Conservation (phyloP, 2,329 filamentous ascomycete species). For the Botrytis paeoniae region DNA sequence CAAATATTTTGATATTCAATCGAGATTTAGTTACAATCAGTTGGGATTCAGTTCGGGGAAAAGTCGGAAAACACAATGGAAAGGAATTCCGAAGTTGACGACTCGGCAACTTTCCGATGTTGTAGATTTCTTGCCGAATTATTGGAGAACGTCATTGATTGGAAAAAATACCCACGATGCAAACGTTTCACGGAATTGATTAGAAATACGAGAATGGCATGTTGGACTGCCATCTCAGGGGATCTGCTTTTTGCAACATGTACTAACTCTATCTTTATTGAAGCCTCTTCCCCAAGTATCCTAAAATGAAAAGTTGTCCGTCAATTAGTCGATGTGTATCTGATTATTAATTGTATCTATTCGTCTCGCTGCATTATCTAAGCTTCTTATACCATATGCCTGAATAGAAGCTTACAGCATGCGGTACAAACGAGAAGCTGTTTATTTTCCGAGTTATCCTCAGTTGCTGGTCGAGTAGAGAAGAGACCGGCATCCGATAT, state of each 20-base stretch:
- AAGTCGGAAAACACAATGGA: background rate
- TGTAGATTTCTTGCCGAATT: background rate
- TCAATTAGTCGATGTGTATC: background rate
- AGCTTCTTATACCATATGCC: no score
- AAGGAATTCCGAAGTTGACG: background rate
- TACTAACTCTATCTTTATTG: background rate
- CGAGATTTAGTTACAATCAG: background rate
- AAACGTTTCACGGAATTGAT: background rate
- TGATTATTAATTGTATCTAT: background rate
- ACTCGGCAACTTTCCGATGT: constrained; percentile 2
- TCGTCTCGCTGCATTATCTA: no score
- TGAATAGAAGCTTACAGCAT: background rate
- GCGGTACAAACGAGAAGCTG: background rate
- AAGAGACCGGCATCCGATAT: background rate
- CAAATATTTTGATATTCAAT: background rate
- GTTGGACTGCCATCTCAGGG: background rate
- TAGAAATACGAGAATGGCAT: background rate
- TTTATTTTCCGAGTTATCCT: background rate
- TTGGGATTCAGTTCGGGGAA: background rate
- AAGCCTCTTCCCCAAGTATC: background rate
- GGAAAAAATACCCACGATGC: background rate
- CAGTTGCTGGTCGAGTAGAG: background rate
- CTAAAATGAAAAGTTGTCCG: background rate
- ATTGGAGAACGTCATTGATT: background rate
- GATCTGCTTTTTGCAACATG: background rate